Evolutionary conservation across 306 rosid species (phyloP).

Genomic region (Erythrophleum fordii): DNA sequence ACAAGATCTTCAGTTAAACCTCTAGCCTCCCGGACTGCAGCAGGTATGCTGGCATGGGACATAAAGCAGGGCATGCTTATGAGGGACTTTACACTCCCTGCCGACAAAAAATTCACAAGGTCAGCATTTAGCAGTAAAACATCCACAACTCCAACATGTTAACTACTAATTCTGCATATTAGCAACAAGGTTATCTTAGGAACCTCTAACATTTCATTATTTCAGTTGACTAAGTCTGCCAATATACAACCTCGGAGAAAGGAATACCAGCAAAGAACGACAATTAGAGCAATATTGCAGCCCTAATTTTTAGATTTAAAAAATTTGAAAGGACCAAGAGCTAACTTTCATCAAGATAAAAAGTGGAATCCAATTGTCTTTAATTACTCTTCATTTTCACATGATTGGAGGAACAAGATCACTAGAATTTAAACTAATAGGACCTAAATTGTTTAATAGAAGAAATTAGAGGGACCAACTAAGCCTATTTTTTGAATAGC

Average conservation of each 20-base stretch:
- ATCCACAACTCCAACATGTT: not conserved
- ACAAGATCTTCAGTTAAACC: slow-evolving; percentile 87
- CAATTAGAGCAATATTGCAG: not conserved
- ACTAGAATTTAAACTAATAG: not conserved
- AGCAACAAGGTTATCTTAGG: not conserved
- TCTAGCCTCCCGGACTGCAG: slow-evolving; percentile 76
- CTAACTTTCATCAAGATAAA: not conserved
- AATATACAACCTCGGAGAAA: not conserved
- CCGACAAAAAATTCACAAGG: slow-evolving; percentile 26
- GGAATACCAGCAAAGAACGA: not conserved
- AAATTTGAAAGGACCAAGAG: not conserved
- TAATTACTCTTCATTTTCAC: not conserved
- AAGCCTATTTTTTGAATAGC: not conserved
- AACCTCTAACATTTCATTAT: not conserved
- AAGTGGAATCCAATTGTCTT: not conserved
- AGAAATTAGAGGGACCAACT: not conserved
- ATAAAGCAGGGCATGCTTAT: slow-evolving; percentile 86
- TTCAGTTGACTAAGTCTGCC: not conserved
- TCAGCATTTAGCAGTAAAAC: not conserved
- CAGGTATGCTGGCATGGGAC: slow-evolving; percentile 91
- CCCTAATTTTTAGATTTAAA: not conserved
- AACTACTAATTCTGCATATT: not conserved
- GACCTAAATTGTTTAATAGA: not conserved
- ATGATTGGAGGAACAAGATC: not conserved
- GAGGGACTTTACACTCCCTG: slow-evolving; percentile 94